Percentiles rank a stretch among this genome's conserved stretches.
These are phyloP conservation scores for Candida nonsorbophila DNA, from an alignment of 805 yeast species.

Conservation along the genomic window DNA sequence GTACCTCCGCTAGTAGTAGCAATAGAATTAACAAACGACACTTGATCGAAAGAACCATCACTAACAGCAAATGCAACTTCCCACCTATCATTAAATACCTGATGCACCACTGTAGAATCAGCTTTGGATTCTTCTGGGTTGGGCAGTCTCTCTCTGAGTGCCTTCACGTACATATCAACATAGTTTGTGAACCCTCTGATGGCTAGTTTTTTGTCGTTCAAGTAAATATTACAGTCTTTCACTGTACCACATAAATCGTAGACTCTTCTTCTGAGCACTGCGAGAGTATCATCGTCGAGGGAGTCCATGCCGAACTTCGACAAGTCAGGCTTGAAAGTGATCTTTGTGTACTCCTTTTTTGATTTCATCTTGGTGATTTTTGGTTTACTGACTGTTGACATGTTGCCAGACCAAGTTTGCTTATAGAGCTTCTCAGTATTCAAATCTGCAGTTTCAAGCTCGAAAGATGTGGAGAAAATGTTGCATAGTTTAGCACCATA, in stretches of 20 bases:
- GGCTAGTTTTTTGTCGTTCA: constrained; percentile 69
- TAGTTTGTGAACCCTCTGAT: constrained; percentile 78
- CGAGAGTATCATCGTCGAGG: constrained; percentile 75
- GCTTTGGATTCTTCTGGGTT: constrained; percentile 27
- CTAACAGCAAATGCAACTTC: constrained; percentile 93
- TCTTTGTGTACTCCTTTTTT: constrained; percentile 75
- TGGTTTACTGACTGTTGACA: constrained; percentile 75
- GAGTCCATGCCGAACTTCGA: constrained; percentile 77
- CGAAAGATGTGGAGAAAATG: constrained; percentile 85
- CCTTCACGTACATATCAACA: constrained; percentile 82
- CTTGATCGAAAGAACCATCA: constrained; percentile 86
- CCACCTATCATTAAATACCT: constrained; percentile 83
- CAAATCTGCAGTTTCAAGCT: constrained; percentile 84
- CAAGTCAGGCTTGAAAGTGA: constrained; percentile 86
- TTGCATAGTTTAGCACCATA: constrained; percentile 97
- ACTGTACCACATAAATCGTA: constrained; percentile 95
- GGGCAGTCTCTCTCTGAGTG: constrained; percentile 52
- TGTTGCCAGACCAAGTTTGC: constrained; percentile 85
- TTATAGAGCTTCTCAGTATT: constrained; percentile 54
- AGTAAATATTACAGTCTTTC: constrained; percentile 67
- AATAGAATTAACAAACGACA: constrained; percentile 94
- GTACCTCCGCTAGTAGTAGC: constrained; percentile 98
- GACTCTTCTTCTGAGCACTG: constrained; percentile 88
- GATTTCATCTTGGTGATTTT: constrained; percentile 55
- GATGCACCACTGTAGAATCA: constrained; percentile 59